Evolutionary conservation across 768 basidiomycete genomes (phyloP).

Genomic region (Infundibulicybe gibba): DNA sequence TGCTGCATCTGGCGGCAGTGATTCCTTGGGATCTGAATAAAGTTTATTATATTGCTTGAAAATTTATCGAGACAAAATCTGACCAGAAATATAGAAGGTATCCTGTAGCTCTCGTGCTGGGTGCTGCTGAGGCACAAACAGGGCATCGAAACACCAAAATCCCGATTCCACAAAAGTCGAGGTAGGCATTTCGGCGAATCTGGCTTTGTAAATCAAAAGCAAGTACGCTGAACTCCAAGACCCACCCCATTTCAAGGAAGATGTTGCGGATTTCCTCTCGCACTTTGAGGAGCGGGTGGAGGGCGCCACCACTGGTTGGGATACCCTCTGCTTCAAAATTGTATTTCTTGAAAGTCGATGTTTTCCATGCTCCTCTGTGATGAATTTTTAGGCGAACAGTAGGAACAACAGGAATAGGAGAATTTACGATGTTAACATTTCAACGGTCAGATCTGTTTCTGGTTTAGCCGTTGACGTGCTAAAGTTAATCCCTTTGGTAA

Average conservation of each 20-base stretch:
- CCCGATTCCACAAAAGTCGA: constrained; percentile 93
- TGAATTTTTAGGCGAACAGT: constrained; percentile 5
- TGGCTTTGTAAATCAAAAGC: constrained; percentile 23
- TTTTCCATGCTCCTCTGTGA: constrained; percentile 89
- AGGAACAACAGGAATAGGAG: not conserved
- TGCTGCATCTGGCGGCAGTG: constrained; percentile 70
- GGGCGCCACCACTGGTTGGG: constrained; percentile 84
- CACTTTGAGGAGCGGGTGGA: constrained; percentile 96
- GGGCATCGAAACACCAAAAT: constrained; percentile 99
- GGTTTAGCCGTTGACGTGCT: constrained; percentile 89
- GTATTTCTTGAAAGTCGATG: constrained; percentile 92
- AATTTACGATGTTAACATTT: constrained; percentile 89
- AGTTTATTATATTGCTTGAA: constrained; percentile 5
- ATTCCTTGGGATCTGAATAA: constrained; percentile 66
- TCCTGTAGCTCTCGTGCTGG: constrained; percentile 97
- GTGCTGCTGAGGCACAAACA: constrained; percentile 99
- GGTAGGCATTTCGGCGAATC: constrained; percentile 99
- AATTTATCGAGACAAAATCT: constrained; percentile 4
- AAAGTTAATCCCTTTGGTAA: constrained; percentile 81
- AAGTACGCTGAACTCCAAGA: not conserved
- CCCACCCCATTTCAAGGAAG: constrained; percentile 99
- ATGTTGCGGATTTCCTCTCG: constrained; percentile 96
- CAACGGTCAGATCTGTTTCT: constrained; percentile 94
- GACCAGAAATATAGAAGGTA: constrained; percentile 96
- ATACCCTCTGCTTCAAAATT: constrained; percentile 97